These are phyloP conservation scores for Penicillium glabrum DNA, from an alignment of 2,329 filamentous ascomycete species.

Conservation along the genomic window DNA sequence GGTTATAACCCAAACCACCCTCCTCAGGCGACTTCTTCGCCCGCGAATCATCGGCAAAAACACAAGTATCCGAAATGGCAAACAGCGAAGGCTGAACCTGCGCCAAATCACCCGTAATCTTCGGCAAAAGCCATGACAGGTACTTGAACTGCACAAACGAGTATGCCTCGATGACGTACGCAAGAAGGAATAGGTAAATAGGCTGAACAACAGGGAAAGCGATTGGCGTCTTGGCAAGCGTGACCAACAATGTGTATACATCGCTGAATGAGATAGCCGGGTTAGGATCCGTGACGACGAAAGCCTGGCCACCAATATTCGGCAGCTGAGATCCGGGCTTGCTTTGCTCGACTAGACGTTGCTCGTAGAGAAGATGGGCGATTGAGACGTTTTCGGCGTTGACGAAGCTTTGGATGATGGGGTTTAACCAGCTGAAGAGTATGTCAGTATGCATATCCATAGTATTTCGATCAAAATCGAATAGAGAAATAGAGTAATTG, in stretches of 20 bases:
- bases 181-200: conserved; percentile 29
- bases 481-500: neutral
- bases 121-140: conserved; percentile 25
- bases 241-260: conserved; percentile 31
- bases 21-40: conserved; percentile 25
- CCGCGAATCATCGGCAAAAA: conserved; percentile 30
- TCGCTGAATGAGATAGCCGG: conserved; percentile 40
- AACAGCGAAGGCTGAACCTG: conserved; percentile 36
- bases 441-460: neutral
- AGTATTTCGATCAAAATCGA: neutral
- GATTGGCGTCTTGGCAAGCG: conserved; percentile 30
- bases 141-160: conserved; percentile 28
- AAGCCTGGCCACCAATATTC: conserved; percentile 48
- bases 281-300: conserved; percentile 53
- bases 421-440: conserved; percentile 41
- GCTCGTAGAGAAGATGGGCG: conserved; percentile 55
- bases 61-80: conserved; percentile 28
- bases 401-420: conserved; percentile 53
- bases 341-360: conserved; percentile 45
- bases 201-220: conserved; percentile 26
- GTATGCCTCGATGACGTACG: conserved; percentile 35
- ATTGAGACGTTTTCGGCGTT: conserved; percentile 55
- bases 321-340: conserved; percentile 19
- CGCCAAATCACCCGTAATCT: conserved; percentile 24
- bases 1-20: conserved; percentile 34